Conservation (phyloP, 495 filamentous ascomycete species). For the Apodospora peruviana region DNA sequence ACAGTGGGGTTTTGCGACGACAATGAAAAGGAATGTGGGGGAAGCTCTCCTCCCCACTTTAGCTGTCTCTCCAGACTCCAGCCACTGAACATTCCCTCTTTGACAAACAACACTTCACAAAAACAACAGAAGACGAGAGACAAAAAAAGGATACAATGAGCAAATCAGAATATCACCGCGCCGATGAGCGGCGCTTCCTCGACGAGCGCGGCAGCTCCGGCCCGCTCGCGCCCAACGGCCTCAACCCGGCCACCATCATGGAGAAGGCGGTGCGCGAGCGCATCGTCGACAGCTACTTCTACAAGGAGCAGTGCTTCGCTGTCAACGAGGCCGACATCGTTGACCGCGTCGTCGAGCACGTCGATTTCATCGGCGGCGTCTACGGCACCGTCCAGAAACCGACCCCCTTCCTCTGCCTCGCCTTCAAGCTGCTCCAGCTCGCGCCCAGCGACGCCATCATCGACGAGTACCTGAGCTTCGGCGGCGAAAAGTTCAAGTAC, state of each 20-base stretch:
- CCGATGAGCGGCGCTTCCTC: slow-evolving; percentile 69
- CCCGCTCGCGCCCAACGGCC: slow-evolving; percentile 55
- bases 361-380: slow-evolving; percentile 75
- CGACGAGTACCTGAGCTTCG: slow-evolving; percentile 69
- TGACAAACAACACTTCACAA: background rate
- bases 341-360: slow-evolving; percentile 81
- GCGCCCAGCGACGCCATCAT: slow-evolving; percentile 73
- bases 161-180: slow-evolving; percentile 50
- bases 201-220: slow-evolving; percentile 62
- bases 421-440: slow-evolving; percentile 90
- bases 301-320: slow-evolving; percentile 97
- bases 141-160: slow-evolving; percentile 10
- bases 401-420: slow-evolving; percentile 88
- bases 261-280: slow-evolving; percentile 91
- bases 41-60: background rate
- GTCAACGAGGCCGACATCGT: slow-evolving; percentile 86
- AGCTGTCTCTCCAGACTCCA: background rate
- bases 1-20: too few species aligned
- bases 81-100: background rate
- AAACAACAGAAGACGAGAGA: background rate
- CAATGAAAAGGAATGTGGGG: background rate
- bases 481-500: slow-evolving; percentile 80
- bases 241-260: slow-evolving; percentile 85
- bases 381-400: slow-evolving; percentile 77
- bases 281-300: slow-evolving; percentile 91